These are phyloP conservation scores for Athelia psychrophila DNA, from an alignment of 1,284 basidiomycete species.

Conservation along the genomic window DNA sequence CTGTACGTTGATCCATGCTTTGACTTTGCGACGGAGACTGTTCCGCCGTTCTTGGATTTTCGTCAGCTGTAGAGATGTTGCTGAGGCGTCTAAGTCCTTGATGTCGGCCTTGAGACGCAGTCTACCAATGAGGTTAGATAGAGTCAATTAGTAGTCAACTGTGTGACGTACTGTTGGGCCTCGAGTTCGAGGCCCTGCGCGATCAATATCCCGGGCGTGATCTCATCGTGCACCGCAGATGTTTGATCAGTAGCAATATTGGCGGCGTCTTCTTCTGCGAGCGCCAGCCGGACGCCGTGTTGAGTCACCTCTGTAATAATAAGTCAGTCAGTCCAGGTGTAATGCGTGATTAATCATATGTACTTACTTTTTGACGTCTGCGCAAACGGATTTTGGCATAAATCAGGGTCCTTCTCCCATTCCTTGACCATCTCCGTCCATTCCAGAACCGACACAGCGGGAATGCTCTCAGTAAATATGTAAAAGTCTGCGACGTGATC, in stretches of 20 bases:
- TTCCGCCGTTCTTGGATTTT: slow-evolving; percentile 2
- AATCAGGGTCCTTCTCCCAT: slow-evolving; percentile 19
- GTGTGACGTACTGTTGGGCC: slow-evolving; percentile 11
- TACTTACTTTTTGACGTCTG: slow-evolving; percentile 2
- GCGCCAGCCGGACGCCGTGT: slow-evolving; percentile 8
- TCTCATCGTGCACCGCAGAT: background rate
- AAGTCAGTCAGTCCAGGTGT: no score
- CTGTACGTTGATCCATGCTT: slow-evolving; percentile 5
- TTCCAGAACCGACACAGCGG: no score
- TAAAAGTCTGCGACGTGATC: no score
- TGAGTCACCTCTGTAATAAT: no score
- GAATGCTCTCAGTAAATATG: no score
- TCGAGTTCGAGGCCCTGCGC: slow-evolving; percentile 11
- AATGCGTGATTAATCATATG: no score
- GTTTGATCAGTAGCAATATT: background rate
- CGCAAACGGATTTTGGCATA: slow-evolving; percentile 20
- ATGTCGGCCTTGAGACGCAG: no score
- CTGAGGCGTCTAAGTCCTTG: background rate
- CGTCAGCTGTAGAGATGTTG: background rate
- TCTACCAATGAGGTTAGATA: no score
- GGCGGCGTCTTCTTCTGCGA: slow-evolving; percentile 11
- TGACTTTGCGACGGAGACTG: slow-evolving; percentile 1
- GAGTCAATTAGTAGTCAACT: background rate
- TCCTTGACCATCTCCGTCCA: no score
- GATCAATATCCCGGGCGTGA: slow-evolving; percentile 7